These are phyloP conservation scores for Lecanicillium sp. DNA, from an alignment of 2,329 filamentous ascomycete genomes.

Conservation along the genomic window DNA sequence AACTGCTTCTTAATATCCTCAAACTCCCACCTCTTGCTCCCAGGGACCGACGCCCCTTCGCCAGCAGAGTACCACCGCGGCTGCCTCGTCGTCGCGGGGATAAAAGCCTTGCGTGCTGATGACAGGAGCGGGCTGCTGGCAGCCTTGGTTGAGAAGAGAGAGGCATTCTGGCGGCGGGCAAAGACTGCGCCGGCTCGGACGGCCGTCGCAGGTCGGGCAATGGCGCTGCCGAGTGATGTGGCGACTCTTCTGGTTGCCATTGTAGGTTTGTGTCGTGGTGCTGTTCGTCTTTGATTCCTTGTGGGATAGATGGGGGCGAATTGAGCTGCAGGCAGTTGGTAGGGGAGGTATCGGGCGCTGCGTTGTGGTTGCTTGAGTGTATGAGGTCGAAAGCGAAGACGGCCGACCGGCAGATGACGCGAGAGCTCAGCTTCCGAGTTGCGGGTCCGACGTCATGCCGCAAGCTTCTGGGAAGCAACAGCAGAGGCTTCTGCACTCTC, in stretches of 20 bases:
- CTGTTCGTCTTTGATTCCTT: too few relatives aligned
- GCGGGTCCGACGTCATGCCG: too few relatives aligned
- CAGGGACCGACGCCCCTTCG: slow-evolving; percentile 10
- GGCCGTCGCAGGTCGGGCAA: slow-evolving; percentile 1
- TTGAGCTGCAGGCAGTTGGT: too few relatives aligned
- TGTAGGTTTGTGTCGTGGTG: not conserved
- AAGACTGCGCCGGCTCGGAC: slow-evolving; percentile 1
- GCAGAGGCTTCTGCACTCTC: too few relatives aligned
- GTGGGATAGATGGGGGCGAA: too few relatives aligned
- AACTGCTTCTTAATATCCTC: slow-evolving; percentile 37
- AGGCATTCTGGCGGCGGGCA: not conserved
- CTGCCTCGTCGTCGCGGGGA: not conserved
- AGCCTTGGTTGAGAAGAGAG: not conserved
- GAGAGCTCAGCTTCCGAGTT: too few relatives aligned
- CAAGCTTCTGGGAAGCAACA: too few relatives aligned
- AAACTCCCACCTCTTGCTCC: slow-evolving; percentile 39
- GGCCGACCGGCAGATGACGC: too few relatives aligned
- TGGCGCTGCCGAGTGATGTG: not conserved
- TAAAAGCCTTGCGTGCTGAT: too few relatives aligned
- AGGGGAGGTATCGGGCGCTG: not conserved
- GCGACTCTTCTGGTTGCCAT: slow-evolving; percentile 1
- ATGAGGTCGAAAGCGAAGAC: too few relatives aligned
- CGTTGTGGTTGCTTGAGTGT: too few relatives aligned
- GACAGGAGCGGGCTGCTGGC: not conserved
- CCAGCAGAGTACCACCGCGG: slow-evolving; percentile 20